Base-by-base conservation (phyloP, 2,329 filamentous ascomycete genomes). In the Whalleya microplaca region DNA sequence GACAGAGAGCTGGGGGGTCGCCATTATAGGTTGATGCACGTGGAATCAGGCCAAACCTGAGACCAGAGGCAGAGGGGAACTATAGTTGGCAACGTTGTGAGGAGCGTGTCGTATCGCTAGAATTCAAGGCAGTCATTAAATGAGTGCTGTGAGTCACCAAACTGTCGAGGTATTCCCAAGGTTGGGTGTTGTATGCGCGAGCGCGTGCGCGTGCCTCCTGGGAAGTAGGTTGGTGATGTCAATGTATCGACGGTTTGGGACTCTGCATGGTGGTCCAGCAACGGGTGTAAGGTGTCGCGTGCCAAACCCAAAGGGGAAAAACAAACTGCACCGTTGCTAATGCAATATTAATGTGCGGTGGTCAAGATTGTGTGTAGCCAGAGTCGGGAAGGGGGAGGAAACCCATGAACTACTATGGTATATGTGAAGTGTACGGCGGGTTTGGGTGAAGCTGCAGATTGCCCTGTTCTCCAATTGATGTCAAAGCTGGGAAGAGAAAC, bases 1-100 rank as follows among this genome's bases (percentile, higher is more conserved):
- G 58, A 92, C 83, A 29, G 85, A 83, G 53, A 85, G 78, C 21
- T 73, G 69, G 56, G 76, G 67, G 58, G 80, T 74, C 65, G 84
- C 81, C 81, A 87, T 86, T 73, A 71, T 75, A 68, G 14, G 59
- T 29, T 32, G 46, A 46, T 40, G 46, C 21, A 21, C 21, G 41
- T 44, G 58, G 56, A 45, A 51, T 53, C 42, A 55, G 52, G 42
- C 48, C 52, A 55, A 45, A 50, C 48, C 45, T 55, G 43, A 44
- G 27, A 43, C 41, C 46, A 18, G 19, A n/a, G n/a, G n/a, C n/a
- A n/a, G n/a, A n/a, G n/a, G n/a, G n/a, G n/a, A n/a, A n/a, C n/a
- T n/a, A n/a, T n/a, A n/a, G n/a, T n/a, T n/a, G n/a, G n/a, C n/a
- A n/a, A n/a, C n/a, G n/a, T n/a, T n/a, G n/a, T n/a, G n/a, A n/a